Base-by-base conservation (phyloP, 192 early-diverging fungal species). In the Backusella australiensis region DNA sequence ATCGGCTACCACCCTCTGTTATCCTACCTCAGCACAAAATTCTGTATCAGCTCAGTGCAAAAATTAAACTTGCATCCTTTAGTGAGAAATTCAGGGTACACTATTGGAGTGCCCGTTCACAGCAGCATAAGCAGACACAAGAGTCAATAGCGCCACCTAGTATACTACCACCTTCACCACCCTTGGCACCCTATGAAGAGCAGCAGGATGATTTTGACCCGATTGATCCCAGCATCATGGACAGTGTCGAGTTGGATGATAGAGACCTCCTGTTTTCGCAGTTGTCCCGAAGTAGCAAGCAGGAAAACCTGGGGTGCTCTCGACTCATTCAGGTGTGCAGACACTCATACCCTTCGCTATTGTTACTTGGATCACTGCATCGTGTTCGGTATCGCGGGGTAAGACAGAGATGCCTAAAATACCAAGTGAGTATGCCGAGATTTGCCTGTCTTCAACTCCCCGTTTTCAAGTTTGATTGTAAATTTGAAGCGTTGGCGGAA, bases 341-440 rank as follows among this genome's bases (percentile, higher is more conserved):
- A 39, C 68, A 69, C 9, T 39, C 68, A 9, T 69, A 69, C 17
- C 68, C 68, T 4, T 41, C 35, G 3, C 1, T 23, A 0, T 69
- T 41, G 11, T 41, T 38, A 23, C 68, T 69, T 39, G 34, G 38
- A 3, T 41, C 15, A 23, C 35, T 69, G 6, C 68, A 35, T 12
- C 68, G 68, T 69, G 38, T 69, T 39, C 68, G 68, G 9, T 69
- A 69, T 38, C 68, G 68, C 12, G 68, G 68, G 2, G 21, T n/a
- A 21, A 17, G 68, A 41, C 34, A 69, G 38, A 38, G 26, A 14
- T 38, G 68, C n/a, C 3, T 69, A 21, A 21, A 41, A 5, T 69
- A 69, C 35, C 35, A 69, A 69, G 38, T 69, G n/a, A 38, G 68
- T 21, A 69, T 69, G 68, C 21, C 34, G 36, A 69, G 21, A 41